These are phyloP conservation scores for Helicosporidium sp. DNA, from an alignment of 139 green algal genomes.

Conservation along the genomic window DNA sequence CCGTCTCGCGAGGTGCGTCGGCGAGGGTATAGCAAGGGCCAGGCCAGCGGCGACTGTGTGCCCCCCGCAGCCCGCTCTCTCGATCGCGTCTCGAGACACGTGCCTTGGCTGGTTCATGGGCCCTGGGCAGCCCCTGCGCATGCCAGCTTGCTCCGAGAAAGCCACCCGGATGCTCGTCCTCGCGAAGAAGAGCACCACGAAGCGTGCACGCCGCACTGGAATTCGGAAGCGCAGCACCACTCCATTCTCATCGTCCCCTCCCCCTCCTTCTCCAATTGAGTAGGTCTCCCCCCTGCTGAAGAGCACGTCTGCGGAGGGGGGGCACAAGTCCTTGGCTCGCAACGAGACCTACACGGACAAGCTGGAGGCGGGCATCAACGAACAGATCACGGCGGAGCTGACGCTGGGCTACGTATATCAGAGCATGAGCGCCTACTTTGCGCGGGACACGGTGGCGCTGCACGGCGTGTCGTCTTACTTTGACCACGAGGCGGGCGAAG, in stretches of 20 bases:
- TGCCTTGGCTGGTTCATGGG: too few species aligned
- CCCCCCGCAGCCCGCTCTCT: too few species aligned
- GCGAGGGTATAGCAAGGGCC: not conserved
- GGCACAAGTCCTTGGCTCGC: not conserved
- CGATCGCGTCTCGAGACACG: too few species aligned
- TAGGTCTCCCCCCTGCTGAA: not conserved
- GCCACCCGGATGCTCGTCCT: not conserved
- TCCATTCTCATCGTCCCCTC: too few species aligned
- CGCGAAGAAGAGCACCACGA: too few species aligned
- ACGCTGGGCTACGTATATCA: slow-evolving; percentile 1
- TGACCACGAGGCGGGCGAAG: slow-evolving; percentile 38
- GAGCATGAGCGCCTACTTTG: slow-evolving; percentile 6
- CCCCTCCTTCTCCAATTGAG: too few species aligned
- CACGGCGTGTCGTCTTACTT: slow-evolving; percentile 64
- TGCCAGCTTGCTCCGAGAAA: too few species aligned
- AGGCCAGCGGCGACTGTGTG: too few species aligned
- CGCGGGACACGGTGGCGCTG: slow-evolving; percentile 75
- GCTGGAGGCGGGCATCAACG: slow-evolving; percentile 2
- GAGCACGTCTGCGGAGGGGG: too few species aligned
- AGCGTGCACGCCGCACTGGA: too few species aligned
- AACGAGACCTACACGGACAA: not conserved
- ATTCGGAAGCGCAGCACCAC: too few species aligned
- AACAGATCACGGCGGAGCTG: slow-evolving; percentile 3
- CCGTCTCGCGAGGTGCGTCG: slow-evolving; percentile 38
- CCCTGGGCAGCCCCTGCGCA: too few species aligned